Percentiles rank a stretch among this genome's conserved stretches.
These are phyloP conservation scores for Corynespora cassiicola DNA, from an alignment of 2,329 filamentous ascomycete species.

Conservation along the genomic window DNA sequence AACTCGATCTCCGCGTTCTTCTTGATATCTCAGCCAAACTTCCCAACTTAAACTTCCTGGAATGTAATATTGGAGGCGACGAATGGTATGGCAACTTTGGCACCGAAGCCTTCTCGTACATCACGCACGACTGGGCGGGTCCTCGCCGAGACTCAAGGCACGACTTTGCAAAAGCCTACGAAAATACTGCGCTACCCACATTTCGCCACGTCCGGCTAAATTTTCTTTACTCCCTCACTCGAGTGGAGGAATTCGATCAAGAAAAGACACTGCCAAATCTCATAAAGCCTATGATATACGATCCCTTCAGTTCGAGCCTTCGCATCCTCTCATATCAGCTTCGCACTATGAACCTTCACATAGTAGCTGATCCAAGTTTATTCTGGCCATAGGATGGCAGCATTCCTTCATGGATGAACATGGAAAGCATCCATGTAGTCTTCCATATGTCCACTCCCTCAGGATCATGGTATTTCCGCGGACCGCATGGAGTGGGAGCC, in stretches of 20 bases:
- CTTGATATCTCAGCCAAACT: constrained; percentile 13
- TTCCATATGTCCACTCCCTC: constrained; percentile 10
- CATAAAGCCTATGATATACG: constrained; percentile 6
- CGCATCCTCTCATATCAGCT: constrained; percentile 16
- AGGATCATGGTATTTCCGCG: constrained; percentile 17
- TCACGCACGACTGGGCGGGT: constrained; percentile 19
- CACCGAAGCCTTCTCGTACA: constrained; percentile 6
- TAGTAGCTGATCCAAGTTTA: constrained; percentile 8
- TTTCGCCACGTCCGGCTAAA: neutral
- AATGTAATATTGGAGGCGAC: constrained; percentile 6
- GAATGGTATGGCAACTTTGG: constrained; percentile 7
- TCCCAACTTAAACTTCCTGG: constrained; percentile 11
- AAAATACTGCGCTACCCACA: constrained; percentile 11
- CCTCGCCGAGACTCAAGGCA: constrained; percentile 27
- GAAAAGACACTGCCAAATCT: constrained; percentile 2
- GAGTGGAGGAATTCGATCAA: constrained; percentile 7
- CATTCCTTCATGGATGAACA: constrained; percentile 11
- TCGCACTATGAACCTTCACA: constrained; percentile 4
- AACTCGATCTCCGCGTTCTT: constrained; percentile 19
- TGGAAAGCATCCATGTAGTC: constrained; percentile 9
- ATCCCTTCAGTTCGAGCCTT: constrained; percentile 17
- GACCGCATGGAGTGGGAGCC: constrained; percentile 6
- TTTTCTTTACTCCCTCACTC: neutral
- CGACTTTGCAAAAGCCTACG: constrained; percentile 22
- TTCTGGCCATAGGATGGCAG: constrained; percentile 13